Conservation (phyloP, 2,329 filamentous ascomycete genomes). For the Beauveria asiatica region DNA sequence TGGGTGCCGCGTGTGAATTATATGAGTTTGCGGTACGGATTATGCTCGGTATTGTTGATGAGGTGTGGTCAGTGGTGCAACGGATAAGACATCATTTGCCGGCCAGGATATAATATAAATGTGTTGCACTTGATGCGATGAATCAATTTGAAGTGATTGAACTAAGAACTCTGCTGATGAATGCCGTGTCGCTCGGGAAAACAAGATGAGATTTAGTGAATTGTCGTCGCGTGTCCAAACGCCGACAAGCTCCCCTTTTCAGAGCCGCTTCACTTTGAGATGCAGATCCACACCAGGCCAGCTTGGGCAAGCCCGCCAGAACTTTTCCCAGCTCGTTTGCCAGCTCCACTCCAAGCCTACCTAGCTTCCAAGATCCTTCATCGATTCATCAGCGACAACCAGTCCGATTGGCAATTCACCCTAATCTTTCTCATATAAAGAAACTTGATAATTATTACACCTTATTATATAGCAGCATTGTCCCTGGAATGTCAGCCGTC, state of each 20-base stretch:
- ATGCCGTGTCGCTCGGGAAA: no score
- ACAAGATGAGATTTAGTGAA: neutral
- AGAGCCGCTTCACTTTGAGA: neutral
- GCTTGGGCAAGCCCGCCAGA: neutral
- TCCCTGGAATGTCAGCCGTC: conserved; percentile 26
- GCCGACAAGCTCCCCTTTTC: conserved; percentile 3
- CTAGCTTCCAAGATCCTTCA: neutral
- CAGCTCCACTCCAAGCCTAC: neutral
- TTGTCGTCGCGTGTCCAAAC: neutral
- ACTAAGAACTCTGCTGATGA: neutral
- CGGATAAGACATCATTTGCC: neutral
- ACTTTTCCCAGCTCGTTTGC: conserved; percentile 1
- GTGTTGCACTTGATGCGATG: neutral
- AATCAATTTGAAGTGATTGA: neutral
- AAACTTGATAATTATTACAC: neutral
- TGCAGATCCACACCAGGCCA: neutral
- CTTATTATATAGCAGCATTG: neutral
- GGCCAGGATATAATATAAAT: neutral
- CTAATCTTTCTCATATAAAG: neutral
- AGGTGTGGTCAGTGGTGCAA: neutral
- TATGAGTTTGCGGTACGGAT: neutral
- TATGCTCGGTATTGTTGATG: neutral
- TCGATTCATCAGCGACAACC: neutral
- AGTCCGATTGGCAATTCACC: neutral
- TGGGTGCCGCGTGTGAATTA: neutral